Evolutionary conservation across 2,329 filamentous ascomycete genomes (phyloP).

Genomic region (Colletotrichum acutatum): DNA sequence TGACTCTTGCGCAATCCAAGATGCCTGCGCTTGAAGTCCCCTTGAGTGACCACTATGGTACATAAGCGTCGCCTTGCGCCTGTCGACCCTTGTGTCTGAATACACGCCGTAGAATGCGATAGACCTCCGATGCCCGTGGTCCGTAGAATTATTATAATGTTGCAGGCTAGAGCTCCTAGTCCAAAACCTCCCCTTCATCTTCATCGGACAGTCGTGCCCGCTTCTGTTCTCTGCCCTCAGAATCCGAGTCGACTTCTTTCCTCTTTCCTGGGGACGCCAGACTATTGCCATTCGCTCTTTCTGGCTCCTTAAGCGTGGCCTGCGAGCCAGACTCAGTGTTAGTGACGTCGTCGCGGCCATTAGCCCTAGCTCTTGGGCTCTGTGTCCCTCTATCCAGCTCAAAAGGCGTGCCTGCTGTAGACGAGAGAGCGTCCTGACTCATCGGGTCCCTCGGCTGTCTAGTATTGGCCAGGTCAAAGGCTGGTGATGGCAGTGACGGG

Average conservation of each 20-base stretch:
- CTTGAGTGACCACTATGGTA: constrained; percentile 11
- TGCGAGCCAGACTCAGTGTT: constrained; percentile 50
- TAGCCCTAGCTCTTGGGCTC: constrained; percentile 55
- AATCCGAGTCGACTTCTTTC: constrained; percentile 51
- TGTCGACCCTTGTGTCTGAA: neutral
- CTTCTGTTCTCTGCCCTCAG: constrained; percentile 53
- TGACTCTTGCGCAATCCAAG: neutral
- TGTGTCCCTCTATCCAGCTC: constrained; percentile 60
- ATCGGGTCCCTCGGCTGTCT: constrained; percentile 58
- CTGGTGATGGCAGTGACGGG: constrained; percentile 63
- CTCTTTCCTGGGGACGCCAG: constrained; percentile 54
- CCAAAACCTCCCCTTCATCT: constrained; percentile 58
- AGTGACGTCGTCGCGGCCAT: constrained; percentile 50
- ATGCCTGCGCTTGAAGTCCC: neutral
- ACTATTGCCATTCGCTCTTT: constrained; percentile 42
- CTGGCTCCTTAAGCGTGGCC: constrained; percentile 41
- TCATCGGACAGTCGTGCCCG: constrained; percentile 56
- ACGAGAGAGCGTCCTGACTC: constrained; percentile 58
- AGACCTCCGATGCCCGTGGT: constrained; percentile 23
- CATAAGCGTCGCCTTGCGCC: constrained; percentile 5
- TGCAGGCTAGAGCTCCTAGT: constrained; percentile 13
- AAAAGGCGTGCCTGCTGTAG: constrained; percentile 60
- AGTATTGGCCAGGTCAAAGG: constrained; percentile 67
- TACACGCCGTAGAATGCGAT: constrained; percentile 1
- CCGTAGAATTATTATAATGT: constrained; percentile 23